These are phyloP conservation scores for Termitomyces sp. DNA, from an alignment of 768 basidiomycete genomes.

Conservation along the genomic window DNA sequence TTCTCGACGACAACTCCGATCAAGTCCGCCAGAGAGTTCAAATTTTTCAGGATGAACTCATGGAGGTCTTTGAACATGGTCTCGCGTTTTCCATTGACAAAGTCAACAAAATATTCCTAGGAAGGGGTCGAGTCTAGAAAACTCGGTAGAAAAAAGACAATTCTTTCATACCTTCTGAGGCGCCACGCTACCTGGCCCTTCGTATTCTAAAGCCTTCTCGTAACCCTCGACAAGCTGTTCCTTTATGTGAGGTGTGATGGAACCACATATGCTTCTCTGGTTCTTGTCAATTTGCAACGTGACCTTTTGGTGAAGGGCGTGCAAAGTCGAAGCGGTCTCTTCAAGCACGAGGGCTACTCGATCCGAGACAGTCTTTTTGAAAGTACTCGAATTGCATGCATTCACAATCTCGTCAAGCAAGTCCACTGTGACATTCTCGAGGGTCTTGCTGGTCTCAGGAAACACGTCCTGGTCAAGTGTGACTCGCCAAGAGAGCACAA, in stretches of 20 bases:
- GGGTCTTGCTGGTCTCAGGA: neutral
- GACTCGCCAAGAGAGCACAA: neutral
- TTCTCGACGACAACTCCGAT: neutral
- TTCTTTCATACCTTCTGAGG: neutral
- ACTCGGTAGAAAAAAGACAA: neutral
- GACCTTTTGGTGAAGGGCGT: neutral
- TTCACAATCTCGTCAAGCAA: neutral
- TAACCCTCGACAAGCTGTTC: neutral
- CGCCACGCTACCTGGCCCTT: slow-evolving; percentile 4
- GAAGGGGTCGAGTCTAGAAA: neutral
- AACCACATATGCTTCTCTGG: neutral
- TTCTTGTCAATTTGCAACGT: neutral
- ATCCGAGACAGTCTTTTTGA: neutral
- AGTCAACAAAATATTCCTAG: slow-evolving; percentile 1
- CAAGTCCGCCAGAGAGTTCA: neutral
- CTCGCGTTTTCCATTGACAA: neutral
- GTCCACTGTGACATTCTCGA: neutral
- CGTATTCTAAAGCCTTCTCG: neutral
- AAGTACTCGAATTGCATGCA: neutral
- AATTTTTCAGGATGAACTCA: neutral
- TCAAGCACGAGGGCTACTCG: neutral
- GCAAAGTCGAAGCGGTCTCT: neutral
- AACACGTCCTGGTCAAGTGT: slow-evolving; percentile 7
- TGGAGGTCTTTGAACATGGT: neutral
- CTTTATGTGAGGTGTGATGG: neutral